A percentile compares a stretch with the other conserved stretches of the same genome.
Conservation (phyloP, 306 rosid genomes). For the Acacia crassicarpa region DNA sequence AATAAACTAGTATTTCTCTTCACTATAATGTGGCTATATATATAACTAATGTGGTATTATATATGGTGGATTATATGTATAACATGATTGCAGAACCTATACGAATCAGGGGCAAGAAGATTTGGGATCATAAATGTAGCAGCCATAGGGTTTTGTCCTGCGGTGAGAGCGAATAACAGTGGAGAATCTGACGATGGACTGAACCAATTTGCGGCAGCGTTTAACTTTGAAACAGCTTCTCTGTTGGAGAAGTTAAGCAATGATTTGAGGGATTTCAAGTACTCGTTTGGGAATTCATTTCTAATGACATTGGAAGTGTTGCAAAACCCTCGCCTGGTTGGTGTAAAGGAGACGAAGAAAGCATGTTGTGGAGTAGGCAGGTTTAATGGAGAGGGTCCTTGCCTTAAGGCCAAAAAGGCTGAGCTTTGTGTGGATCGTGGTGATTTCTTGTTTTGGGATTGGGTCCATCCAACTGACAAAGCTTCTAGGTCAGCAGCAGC, state of each 20-base stretch:
- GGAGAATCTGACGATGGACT: slow-evolving; percentile 23
- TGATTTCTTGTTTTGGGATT: slow-evolving; percentile 56
- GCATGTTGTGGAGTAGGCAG: slow-evolving; percentile 63
- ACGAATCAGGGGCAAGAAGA: slow-evolving; percentile 49
- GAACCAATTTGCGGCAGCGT: slow-evolving; percentile 39
- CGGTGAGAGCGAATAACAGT: neutral
- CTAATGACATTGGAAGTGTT: slow-evolving; percentile 20
- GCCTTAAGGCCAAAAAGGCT: slow-evolving; percentile 2
- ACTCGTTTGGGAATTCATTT: slow-evolving; percentile 49
- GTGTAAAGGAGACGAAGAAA: slow-evolving; percentile 33
- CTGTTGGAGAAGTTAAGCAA: slow-evolving; percentile 36
- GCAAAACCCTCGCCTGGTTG: neutral
- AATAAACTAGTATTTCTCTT: too few relatives aligned
- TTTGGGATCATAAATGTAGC: slow-evolving; percentile 49
- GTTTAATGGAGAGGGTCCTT: slow-evolving; percentile 32
- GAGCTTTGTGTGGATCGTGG: slow-evolving; percentile 27
- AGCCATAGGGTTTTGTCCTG: slow-evolving; percentile 55
- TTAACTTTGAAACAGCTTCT: slow-evolving; percentile 5
- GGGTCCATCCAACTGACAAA: slow-evolving; percentile 47
- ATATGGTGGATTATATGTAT: neutral
- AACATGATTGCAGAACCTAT: slow-evolving; percentile 37
- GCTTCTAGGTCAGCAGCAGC: slow-evolving; percentile 41
- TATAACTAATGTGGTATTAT: neutral
- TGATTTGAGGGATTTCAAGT: slow-evolving; percentile 33
- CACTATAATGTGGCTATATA: too few relatives aligned